A percentile compares a stretch with the other conserved stretches of the same genome.
Conservation (phyloP, 2,329 filamentous ascomycete species). For the Fragosphaeria purpurea region DNA sequence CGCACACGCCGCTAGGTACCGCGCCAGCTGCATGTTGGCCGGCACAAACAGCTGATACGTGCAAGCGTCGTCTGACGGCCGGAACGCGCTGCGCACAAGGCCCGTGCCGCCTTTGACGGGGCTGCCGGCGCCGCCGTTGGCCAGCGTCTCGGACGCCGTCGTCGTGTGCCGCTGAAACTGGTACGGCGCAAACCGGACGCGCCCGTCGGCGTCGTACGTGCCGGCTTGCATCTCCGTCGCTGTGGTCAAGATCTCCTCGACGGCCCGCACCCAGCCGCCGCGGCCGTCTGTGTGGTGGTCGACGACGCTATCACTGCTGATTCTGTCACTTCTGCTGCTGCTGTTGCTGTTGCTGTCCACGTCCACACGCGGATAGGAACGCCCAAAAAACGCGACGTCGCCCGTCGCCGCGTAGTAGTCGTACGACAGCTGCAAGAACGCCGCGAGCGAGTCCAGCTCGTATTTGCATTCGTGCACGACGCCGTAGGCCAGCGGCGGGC, state of each 20-base stretch:
- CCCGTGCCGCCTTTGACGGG: slow-evolving; percentile 60
- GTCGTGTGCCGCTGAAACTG: slow-evolving; percentile 60
- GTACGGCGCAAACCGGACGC: slow-evolving; percentile 48
- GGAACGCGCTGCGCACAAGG: slow-evolving; percentile 65
- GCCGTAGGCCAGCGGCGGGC: slow-evolving; percentile 41
- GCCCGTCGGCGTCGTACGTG: slow-evolving; percentile 50
- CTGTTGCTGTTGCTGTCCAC: slow-evolving; percentile 38
- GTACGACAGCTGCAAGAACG: slow-evolving; percentile 62
- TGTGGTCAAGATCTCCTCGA: slow-evolving; percentile 54
- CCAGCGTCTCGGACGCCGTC: slow-evolving; percentile 62
- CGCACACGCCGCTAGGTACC: slow-evolving; percentile 37
- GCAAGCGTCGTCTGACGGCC: slow-evolving; percentile 69
- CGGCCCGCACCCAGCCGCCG: slow-evolving; percentile 53
- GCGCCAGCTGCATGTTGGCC: slow-evolving; percentile 61
- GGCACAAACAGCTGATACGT: slow-evolving; percentile 72
- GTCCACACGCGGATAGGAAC: slow-evolving; percentile 13
- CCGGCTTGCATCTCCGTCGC: slow-evolving; percentile 53
- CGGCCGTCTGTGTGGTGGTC: slow-evolving; percentile 35
- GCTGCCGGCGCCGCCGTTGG: slow-evolving; percentile 58
- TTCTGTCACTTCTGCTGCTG: too few species aligned
- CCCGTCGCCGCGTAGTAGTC: slow-evolving; percentile 61
- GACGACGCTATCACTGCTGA: too few species aligned
- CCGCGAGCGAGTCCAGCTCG: slow-evolving; percentile 69
- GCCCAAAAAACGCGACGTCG: slow-evolving; percentile 58
- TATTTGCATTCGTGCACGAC: slow-evolving; percentile 80